phyloP scores from a whole-genome alignment of 495 filamentous ascomycete genomes.

The Aspergillus sclerotioniger region DNA sequence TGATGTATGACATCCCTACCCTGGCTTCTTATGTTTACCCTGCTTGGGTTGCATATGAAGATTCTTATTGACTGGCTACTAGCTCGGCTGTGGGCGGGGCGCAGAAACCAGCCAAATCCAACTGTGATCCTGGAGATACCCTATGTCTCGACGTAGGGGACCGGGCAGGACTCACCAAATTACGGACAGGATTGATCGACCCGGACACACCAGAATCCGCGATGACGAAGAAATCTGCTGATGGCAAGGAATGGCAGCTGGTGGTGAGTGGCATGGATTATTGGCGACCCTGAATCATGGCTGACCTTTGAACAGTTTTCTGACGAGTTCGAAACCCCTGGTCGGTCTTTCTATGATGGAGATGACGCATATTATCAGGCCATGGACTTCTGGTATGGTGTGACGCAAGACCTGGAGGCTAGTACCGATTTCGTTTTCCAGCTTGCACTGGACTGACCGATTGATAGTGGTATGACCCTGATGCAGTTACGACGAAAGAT shows the following conservation, averaged over 20 bases:
- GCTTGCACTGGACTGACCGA: background rate
- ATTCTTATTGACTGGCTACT: slow-evolving; percentile 2
- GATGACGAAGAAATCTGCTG: slow-evolving; percentile 51
- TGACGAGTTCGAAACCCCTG: slow-evolving; percentile 72
- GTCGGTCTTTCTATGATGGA: slow-evolving; percentile 69
- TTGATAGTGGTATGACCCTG: slow-evolving; percentile 73
- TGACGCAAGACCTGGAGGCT: slow-evolving; percentile 71
- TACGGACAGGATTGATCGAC: slow-evolving; percentile 63
- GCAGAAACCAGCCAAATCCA: slow-evolving; percentile 22
- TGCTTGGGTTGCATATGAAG: background rate
- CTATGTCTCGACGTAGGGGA: slow-evolving; percentile 60
- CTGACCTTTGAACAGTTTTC: slow-evolving; percentile 54
- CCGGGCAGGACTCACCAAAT: slow-evolving; percentile 56
- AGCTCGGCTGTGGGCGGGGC: slow-evolving; percentile 57
- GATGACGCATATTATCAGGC: slow-evolving; percentile 73
- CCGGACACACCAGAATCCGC: slow-evolving; percentile 66
- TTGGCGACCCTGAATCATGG: background rate
- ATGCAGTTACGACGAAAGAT: slow-evolving; percentile 66
- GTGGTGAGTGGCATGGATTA: slow-evolving; percentile 48
- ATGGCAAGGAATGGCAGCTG: slow-evolving; percentile 62
- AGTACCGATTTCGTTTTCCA: slow-evolving; percentile 1
- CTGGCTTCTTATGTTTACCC: background rate
- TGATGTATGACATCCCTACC: slow-evolving; percentile 54
- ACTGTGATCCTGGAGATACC: slow-evolving; percentile 43
- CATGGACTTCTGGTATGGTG: slow-evolving; percentile 78